These are phyloP conservation scores for Pichia paraexigua DNA, from an alignment of 805 yeast species.

Conservation along the genomic window DNA sequence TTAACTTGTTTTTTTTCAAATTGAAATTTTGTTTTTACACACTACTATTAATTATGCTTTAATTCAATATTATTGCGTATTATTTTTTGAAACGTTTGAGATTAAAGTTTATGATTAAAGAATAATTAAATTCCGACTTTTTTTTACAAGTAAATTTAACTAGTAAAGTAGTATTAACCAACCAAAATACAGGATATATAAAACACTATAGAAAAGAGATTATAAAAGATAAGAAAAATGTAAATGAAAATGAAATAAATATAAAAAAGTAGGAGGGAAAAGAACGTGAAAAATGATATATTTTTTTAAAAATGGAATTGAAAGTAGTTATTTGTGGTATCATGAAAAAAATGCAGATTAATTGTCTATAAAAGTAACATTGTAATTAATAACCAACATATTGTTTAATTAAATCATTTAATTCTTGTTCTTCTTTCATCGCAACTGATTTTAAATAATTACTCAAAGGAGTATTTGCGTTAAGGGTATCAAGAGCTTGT, in stretches of 20 bases:
- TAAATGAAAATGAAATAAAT: background rate
- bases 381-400: slow-evolving; percentile 20
- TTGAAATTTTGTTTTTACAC: too few species aligned
- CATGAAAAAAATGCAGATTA: background rate
- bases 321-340: background rate
- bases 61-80: too few species aligned
- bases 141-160: background rate
- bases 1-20: too few species aligned
- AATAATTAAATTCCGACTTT: background rate
- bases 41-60: too few species aligned
- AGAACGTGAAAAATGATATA: background rate
- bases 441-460: slow-evolving; percentile 27
- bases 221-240: background rate
- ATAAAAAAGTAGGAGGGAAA: background rate
- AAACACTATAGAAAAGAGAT: background rate
- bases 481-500: slow-evolving; percentile 7
- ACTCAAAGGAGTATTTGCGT: slow-evolving; percentile 19
- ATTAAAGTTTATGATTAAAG: too few species aligned
- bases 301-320: background rate
- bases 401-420: slow-evolving; percentile 27
- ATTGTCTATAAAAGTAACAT: background rate
- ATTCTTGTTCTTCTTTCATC: slow-evolving; percentile 28
- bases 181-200: background rate
- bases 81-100: too few species aligned
- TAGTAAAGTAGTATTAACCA: background rate